phyloP scores from a whole-genome alignment of 768 basidiomycete species.

The Tulasnella sp. region DNA sequence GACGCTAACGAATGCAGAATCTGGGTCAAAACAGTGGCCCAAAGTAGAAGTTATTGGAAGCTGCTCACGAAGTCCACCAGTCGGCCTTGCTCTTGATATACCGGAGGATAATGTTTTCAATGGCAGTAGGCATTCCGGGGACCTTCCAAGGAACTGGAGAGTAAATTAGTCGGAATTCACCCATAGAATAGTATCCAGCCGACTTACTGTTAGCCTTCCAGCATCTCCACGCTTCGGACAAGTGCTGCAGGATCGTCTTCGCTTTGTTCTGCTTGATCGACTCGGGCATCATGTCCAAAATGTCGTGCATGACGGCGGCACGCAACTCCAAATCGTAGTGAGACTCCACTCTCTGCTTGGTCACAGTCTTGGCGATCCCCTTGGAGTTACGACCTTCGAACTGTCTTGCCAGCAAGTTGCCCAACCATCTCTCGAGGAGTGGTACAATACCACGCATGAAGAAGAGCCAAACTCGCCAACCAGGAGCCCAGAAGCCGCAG shows the following conservation, averaged over 20 bases:
- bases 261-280: constrained; percentile 99
- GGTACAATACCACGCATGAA: constrained; percentile 99
- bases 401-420: constrained; percentile 94
- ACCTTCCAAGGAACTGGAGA: constrained; percentile 93
- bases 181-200: not conserved
- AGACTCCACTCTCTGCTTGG: constrained; percentile 98
- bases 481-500: constrained; percentile 99
- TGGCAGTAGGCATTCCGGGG: constrained; percentile 98
- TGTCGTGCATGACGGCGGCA: constrained; percentile 99
- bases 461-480: constrained; percentile 99
- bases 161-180: not conserved
- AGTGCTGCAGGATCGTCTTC: constrained; percentile 97
- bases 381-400: constrained; percentile 98
- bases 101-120: constrained; percentile 97
- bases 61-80: constrained; percentile 89
- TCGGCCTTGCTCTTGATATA: constrained; percentile 99
- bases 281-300: constrained; percentile 99
- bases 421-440: constrained; percentile 94
- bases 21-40: constrained; percentile 10
- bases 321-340: constrained; percentile 97
- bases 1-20: constrained; percentile 48
- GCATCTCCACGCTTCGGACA: constrained; percentile 98
- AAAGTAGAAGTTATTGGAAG: not conserved
- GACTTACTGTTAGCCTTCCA: constrained; percentile 87
- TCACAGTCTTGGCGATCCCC: constrained; percentile 95